Conservation (phyloP, 352 stramenopile species). For the Phytophthora quininea region DNA sequence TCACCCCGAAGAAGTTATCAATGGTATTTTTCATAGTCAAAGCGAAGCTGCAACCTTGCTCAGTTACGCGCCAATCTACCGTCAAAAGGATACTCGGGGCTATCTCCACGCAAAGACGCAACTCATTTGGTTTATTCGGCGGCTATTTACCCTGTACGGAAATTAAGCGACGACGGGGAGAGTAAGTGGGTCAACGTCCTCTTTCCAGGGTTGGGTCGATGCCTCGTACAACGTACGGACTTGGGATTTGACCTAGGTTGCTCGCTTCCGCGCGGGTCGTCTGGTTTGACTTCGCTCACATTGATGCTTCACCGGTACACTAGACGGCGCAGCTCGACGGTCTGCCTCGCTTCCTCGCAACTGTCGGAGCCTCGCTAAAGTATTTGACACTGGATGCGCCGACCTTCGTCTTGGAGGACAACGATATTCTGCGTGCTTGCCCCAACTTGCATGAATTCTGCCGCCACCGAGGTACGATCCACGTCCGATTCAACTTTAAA, state of each 20-base stretch:
- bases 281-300: background rate
- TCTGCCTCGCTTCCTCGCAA: background rate
- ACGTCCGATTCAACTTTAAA: background rate
- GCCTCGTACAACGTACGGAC: slow-evolving; percentile 6
- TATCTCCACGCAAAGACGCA: background rate
- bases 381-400: background rate
- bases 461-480: background rate
- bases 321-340: background rate
- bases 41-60: slow-evolving; percentile 7
- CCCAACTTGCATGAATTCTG: background rate
- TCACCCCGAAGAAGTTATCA: slow-evolving; percentile 22
- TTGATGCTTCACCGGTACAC: background rate
- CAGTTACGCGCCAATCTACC: slow-evolving; percentile 5
- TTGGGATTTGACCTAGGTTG: background rate
- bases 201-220: slow-evolving; percentile 19
- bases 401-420: background rate
- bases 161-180: slow-evolving; percentile 12
- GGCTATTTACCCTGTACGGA: slow-evolving; percentile 8
- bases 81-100: background rate
- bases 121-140: slow-evolving; percentile 6
- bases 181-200: slow-evolving; percentile 19
- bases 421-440: background rate
- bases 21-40: slow-evolving; percentile 1
- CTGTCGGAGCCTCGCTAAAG: background rate
- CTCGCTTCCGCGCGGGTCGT: background rate